A percentile compares a stretch with the other conserved stretches of the same genome.
Conservation (phyloP, 2,329 filamentous ascomycete species). For the Neurospora crassa region DNA sequence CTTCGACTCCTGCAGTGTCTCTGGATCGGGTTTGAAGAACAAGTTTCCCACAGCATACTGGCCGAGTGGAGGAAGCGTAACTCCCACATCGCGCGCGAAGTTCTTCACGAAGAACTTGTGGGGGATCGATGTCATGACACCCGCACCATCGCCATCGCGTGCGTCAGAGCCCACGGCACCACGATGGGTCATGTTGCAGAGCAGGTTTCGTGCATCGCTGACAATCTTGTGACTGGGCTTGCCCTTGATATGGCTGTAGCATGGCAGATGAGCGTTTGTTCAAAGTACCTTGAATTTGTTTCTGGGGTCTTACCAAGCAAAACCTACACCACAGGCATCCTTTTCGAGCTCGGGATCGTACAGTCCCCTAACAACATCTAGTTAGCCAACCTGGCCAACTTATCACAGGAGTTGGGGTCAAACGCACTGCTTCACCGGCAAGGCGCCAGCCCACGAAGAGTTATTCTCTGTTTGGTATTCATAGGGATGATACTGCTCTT, state of each 20-base stretch:
- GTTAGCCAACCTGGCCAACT: slow-evolving; percentile 4
- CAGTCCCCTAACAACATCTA: slow-evolving; percentile 50
- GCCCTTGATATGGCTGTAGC: slow-evolving; percentile 84
- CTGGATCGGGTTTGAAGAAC: slow-evolving; percentile 95
- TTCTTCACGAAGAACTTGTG: slow-evolving; percentile 99
- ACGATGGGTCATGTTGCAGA: slow-evolving; percentile 99
- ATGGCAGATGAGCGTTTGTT: slow-evolving; percentile 5
- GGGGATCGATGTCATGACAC: slow-evolving; percentile 98
- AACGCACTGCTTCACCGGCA: slow-evolving; percentile 82
- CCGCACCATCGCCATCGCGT: slow-evolving; percentile 94
- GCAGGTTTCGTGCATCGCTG: slow-evolving; percentile 89
- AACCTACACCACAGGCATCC: slow-evolving; percentile 98
- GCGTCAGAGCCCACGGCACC: slow-evolving; percentile 97
- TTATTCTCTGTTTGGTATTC: slow-evolving; percentile 84
- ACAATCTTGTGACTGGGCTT: slow-evolving; percentile 96
- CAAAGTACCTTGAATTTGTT: neutral
- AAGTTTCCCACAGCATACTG: slow-evolving; percentile 97
- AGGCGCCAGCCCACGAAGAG: slow-evolving; percentile 80
- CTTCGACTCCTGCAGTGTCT: slow-evolving; percentile 83
- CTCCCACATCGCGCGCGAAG: slow-evolving; percentile 82
- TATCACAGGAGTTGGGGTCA: neutral
- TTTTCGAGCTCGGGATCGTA: slow-evolving; percentile 96
- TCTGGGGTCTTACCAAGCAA: slow-evolving; percentile 65
- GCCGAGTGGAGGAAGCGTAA: slow-evolving; percentile 76
- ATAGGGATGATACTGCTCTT: slow-evolving; percentile 59